Base-by-base conservation (phyloP, 352 stramenopile species). In the Phytophthora megakarya region DNA sequence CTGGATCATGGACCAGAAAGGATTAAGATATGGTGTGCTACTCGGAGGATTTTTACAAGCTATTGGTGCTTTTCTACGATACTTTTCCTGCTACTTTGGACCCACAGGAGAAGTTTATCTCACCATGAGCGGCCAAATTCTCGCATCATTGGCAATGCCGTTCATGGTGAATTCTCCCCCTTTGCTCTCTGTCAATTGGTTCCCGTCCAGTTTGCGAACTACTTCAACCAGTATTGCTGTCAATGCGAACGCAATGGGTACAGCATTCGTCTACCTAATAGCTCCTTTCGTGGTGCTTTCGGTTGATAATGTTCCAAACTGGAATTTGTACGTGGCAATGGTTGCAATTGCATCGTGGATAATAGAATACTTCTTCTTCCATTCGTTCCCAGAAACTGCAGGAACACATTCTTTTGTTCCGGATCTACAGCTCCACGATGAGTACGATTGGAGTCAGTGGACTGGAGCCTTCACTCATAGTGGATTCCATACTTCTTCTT, bases 91-190 rank as follows among this genome's bases (percentile, higher is more conserved):
- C 22, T 72, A 65, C 12, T 72, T 70, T 9, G 25, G 32, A 1
- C 57, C 63, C 1, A 42, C 19, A 3, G 58, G 56, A 13, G 79
- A 88, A 43, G 69, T 61, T 22, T 65, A 75, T 21, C 35, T 83
- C 33, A 88, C 81, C 3, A 28, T 90, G n/a, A 2, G 83, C 0
- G 84, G 84, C 12, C 84, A 92, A 39, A 73, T 84, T 43, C 21
- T 92, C 25, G 81, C 84, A 35, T 87, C 84, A 0, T 55, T 86
- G 10, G 84, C 84, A 0, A 90, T 90, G 81, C 84, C 84, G n/a
- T 92, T 92, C 64, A 92, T 92, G 84, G 81, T 92, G n/a, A 92
- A 92, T 49, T 92, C 84, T 9, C 81, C 84, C 3, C 78, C 84
- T 0, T 80, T 92, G 19, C 63, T 92, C 2, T 90, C 81, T 0